These are phyloP conservation scores for Flaveria linearis DNA, from an alignment of 129 eudicot genomes.

Conservation along the genomic window DNA sequence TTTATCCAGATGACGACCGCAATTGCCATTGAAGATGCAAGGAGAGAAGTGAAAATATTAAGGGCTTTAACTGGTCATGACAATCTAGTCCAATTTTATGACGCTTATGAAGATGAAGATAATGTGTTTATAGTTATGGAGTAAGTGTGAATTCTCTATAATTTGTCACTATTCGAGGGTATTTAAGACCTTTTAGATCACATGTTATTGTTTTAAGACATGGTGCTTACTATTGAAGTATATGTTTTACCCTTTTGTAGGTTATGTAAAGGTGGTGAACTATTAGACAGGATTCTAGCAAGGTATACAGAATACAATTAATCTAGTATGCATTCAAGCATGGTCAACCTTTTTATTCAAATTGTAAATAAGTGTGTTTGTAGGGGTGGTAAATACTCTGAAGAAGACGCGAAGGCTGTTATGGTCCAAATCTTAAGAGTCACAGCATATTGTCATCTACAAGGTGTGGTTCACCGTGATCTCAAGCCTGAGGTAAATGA, in stretches of 20 bases:
- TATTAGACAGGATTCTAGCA: constrained; percentile 87
- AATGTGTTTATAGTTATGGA: constrained; percentile 94
- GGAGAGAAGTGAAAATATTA: constrained; percentile 92
- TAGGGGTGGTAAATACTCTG: constrained; percentile 98
- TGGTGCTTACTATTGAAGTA: background rate
- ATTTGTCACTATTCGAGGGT: constrained; percentile 20
- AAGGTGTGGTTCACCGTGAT: constrained; percentile 99
- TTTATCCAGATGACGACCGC: constrained; percentile 88
- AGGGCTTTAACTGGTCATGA: constrained; percentile 87
- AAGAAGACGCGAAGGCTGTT: constrained; percentile 92
- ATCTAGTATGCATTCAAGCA: background rate
- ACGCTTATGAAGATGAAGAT: constrained; percentile 94
- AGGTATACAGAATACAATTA: constrained; percentile 44
- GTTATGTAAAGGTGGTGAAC: constrained; percentile 97
- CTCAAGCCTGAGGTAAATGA: constrained; percentile 90
- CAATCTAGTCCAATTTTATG: constrained; percentile 88
- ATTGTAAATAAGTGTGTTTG: constrained; percentile 18
- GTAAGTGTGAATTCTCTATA: constrained; percentile 55
- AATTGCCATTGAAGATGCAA: constrained; percentile 93
- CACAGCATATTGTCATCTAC: constrained; percentile 91
- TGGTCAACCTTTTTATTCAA: background rate
- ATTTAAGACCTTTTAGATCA: constrained; percentile 30
- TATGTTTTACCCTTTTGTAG: constrained; percentile 39
- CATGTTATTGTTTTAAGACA: background rate
- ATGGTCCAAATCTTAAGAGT: constrained; percentile 93